These are phyloP conservation scores for Paulownia fortunei DNA, from an alignment of 257 asterid genomes.

Conservation along the genomic window DNA sequence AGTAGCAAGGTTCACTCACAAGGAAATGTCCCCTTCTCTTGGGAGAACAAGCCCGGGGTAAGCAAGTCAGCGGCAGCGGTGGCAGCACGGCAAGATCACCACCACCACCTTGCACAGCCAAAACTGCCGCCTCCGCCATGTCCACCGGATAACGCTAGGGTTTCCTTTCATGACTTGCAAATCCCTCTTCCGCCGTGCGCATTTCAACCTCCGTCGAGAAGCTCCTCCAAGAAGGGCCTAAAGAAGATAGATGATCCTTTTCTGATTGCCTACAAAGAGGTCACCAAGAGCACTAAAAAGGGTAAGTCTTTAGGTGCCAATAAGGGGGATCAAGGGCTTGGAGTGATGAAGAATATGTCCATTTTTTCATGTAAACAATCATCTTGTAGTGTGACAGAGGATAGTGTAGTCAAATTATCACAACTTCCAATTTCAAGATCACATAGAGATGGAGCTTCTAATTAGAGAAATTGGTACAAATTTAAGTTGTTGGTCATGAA, in stretches of 20 bases:
- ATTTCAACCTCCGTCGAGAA: slow-evolving; percentile 46
- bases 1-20: slow-evolving; percentile 57
- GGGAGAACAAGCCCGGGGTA: slow-evolving; percentile 72
- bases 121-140: slow-evolving; percentile 66
- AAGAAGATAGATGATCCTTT: slow-evolving; percentile 73
- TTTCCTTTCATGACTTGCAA: slow-evolving; percentile 29
- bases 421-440: slow-evolving; percentile 59
- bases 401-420: slow-evolving; percentile 48
- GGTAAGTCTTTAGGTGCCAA: slow-evolving; percentile 29
- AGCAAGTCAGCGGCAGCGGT: slow-evolving; percentile 46
- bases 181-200: slow-evolving; percentile 50
- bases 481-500: neutral
- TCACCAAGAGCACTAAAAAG: slow-evolving; percentile 59
- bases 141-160: slow-evolving; percentile 37
- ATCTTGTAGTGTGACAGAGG: slow-evolving; percentile 45
- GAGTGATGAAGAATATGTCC: slow-evolving; percentile 53
- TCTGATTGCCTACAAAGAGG: slow-evolving; percentile 65
- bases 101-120: neutral
- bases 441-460: neutral
- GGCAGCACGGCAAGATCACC: neutral
- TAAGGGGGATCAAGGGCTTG: slow-evolving; percentile 35
- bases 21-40: slow-evolving; percentile 66
- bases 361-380: slow-evolving; percentile 62
- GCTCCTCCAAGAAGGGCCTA: slow-evolving; percentile 42
- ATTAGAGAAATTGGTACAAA: neutral